A percentile compares a stretch with the other conserved stretches of the same genome.
Conservation (phyloP, 495 filamentous ascomycete species). For the Sphaerosporella brunnea region DNA sequence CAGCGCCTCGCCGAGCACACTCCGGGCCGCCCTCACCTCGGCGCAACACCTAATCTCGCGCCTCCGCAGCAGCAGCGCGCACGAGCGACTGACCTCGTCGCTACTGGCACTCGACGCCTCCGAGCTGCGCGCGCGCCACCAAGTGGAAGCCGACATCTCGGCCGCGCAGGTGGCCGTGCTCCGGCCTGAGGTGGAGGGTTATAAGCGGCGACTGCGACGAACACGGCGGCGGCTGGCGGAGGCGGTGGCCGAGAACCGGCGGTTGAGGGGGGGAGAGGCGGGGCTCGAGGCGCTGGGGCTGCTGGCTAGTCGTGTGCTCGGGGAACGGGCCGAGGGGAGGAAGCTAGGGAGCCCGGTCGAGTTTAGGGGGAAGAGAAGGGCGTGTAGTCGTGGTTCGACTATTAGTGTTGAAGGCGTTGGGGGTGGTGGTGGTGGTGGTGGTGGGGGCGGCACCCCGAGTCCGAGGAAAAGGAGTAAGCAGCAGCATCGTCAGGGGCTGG, state of each 20-base stretch:
- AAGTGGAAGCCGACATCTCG: slow-evolving; percentile 86
- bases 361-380: background rate
- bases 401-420: slow-evolving; percentile 17
- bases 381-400: slow-evolving; percentile 19
- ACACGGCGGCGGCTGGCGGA: slow-evolving; percentile 54
- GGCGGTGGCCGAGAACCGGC: slow-evolving; percentile 51
- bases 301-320: slow-evolving; percentile 1
- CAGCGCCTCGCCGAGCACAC: slow-evolving; percentile 18
- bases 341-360: background rate
- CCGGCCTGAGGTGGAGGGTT: slow-evolving; percentile 44
- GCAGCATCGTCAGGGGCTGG: background rate
- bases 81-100: slow-evolving; percentile 83
- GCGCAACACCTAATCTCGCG: slow-evolving; percentile 23
- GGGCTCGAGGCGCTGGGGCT: background rate
- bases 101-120: slow-evolving; percentile 70
- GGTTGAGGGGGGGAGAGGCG: slow-evolving; percentile 34
- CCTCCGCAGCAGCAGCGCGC: slow-evolving; percentile 38
- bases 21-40: slow-evolving; percentile 19
- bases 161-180: slow-evolving; percentile 77
- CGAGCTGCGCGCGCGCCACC: slow-evolving; percentile 70
- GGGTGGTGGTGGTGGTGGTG: background rate
- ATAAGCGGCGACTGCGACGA: slow-evolving; percentile 46
- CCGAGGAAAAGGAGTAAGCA: background rate
- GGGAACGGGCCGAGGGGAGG: background rate
- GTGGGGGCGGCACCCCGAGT: background rate